A percentile compares a stretch with the other conserved stretches of the same genome.
These are phyloP conservation scores for Suillus subalutaceus DNA, from an alignment of 768 basidiomycete species.

Conservation along the genomic window DNA sequence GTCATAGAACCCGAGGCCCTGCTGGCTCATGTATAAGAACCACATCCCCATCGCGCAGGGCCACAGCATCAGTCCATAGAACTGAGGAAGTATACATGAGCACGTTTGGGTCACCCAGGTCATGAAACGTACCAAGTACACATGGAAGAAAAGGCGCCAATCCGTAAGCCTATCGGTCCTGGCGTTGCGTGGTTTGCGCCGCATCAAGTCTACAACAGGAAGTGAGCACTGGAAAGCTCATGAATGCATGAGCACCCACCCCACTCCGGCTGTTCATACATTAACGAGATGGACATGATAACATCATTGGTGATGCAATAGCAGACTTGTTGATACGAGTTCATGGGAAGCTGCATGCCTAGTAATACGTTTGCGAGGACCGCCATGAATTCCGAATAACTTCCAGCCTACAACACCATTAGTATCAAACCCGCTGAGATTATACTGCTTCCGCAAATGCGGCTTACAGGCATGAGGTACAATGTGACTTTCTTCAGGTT, in stretches of 20 bases:
- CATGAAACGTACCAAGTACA: slow-evolving; percentile 41
- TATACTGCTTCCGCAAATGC: background rate
- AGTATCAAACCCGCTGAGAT: slow-evolving; percentile 3
- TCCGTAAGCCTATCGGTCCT: slow-evolving; percentile 51
- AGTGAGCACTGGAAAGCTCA: background rate
- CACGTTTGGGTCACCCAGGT: slow-evolving; percentile 9
- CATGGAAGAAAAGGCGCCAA: slow-evolving; percentile 51
- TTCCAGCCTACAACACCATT: slow-evolving; percentile 35
- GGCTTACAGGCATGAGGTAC: slow-evolving; percentile 36
- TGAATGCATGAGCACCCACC: slow-evolving; percentile 21
- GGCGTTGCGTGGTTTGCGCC: slow-evolving; percentile 44
- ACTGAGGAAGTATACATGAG: slow-evolving; percentile 25
- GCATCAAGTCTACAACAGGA: slow-evolving; percentile 36
- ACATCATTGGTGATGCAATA: slow-evolving; percentile 50
- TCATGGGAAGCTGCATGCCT: slow-evolving; percentile 54
- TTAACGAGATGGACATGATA: slow-evolving; percentile 43
- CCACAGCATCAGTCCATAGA: slow-evolving; percentile 48
- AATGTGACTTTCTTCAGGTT: slow-evolving; percentile 49
- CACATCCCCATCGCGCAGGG: slow-evolving; percentile 45
- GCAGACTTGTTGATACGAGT: slow-evolving; percentile 48
- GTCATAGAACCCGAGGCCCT: slow-evolving; percentile 36
- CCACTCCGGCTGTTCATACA: slow-evolving; percentile 46
- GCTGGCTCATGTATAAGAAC: slow-evolving; percentile 41
- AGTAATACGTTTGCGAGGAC: slow-evolving; percentile 53
- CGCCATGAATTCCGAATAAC: slow-evolving; percentile 54